Evolutionary conservation across 371 early-diverging fungal species (phyloP).

Genomic region (Mucor irregularis): DNA sequence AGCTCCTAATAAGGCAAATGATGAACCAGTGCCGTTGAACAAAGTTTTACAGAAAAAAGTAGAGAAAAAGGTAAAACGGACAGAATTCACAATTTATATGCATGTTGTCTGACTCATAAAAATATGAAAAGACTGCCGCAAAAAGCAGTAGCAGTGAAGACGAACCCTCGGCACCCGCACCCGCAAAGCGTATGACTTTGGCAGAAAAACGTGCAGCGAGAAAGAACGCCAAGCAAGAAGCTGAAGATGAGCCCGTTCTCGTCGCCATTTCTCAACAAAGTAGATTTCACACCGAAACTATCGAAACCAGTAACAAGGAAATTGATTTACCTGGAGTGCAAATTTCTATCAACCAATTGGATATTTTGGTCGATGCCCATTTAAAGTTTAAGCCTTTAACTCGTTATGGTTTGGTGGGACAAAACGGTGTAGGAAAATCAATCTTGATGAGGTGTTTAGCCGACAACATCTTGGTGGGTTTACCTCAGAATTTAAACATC

Average conservation of each 20-base stretch:
- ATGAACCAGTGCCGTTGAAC: background rate
- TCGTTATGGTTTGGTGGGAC: constrained; percentile 80
- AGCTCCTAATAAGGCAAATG: too few species aligned
- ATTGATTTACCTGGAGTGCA: constrained; percentile 77
- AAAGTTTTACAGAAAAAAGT: background rate
- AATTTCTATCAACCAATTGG: constrained; percentile 62
- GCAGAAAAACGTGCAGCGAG: constrained; percentile 5
- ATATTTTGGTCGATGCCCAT: constrained; percentile 66
- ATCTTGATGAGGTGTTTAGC: constrained; percentile 77
- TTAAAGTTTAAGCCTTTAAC: constrained; percentile 62
- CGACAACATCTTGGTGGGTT: constrained; percentile 71
- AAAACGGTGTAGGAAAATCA: constrained; percentile 93
- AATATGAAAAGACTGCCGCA: background rate
- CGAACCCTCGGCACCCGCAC: background rate
- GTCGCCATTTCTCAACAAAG: constrained; percentile 82
- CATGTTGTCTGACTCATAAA: background rate
- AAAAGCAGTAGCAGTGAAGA: too few species aligned
- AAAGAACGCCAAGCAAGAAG: constrained; percentile 8
- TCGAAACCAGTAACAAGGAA: constrained; percentile 61
- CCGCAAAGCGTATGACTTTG: background rate
- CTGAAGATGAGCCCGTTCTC: constrained; percentile 41
- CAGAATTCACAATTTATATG: too few species aligned
- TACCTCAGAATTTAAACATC: constrained; percentile 75
- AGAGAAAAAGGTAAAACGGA: background rate
- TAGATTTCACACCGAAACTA: constrained; percentile 83